Conservation (phyloP, 2,329 filamentous ascomycete species). For the Pseudocercospora ulei region DNA sequence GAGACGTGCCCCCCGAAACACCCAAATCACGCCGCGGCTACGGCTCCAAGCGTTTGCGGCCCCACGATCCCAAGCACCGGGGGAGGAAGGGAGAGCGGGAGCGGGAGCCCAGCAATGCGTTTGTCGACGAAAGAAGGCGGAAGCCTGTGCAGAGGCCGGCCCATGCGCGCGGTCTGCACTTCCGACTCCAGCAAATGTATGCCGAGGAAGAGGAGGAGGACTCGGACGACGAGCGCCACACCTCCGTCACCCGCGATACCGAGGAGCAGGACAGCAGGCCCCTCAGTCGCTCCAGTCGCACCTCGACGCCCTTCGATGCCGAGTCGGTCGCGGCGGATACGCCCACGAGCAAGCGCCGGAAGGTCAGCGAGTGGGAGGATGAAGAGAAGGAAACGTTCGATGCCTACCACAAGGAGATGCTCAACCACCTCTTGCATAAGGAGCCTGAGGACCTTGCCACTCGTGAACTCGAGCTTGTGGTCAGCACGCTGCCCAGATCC, state of each 20-base stretch:
- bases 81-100: conserved; percentile 33
- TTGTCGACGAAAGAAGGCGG: conserved; percentile 51
- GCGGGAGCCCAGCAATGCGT: conserved; percentile 39
- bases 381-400: conserved; percentile 44
- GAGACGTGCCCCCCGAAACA: conserved; percentile 56
- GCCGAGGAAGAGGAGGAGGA: conserved; percentile 69
- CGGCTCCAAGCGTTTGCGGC: conserved; percentile 38
- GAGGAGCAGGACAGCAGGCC: conserved; percentile 78
- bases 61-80: conserved; percentile 39
- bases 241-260: conserved; percentile 61
- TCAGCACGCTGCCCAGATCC: conserved; percentile 47
- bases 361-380: conserved; percentile 41
- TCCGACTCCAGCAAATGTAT: conserved; percentile 62
- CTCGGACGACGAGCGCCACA: conserved; percentile 65
- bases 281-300: conserved; percentile 57
- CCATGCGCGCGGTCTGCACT: conserved; percentile 67
- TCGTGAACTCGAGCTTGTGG: conserved; percentile 49
- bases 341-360: conserved; percentile 41
- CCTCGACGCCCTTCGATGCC: conserved; percentile 46
- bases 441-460: conserved; percentile 63
- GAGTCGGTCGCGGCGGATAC: conserved; percentile 37
- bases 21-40: conserved; percentile 45
- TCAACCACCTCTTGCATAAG: conserved; percentile 45
- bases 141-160: conserved; percentile 49
- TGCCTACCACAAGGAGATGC: conserved; percentile 39